Percentiles rank a stretch among this genome's conserved stretches.
These are phyloP conservation scores for Adenanthera pavonina DNA, from an alignment of 306 rosid species.

Conservation along the genomic window DNA sequence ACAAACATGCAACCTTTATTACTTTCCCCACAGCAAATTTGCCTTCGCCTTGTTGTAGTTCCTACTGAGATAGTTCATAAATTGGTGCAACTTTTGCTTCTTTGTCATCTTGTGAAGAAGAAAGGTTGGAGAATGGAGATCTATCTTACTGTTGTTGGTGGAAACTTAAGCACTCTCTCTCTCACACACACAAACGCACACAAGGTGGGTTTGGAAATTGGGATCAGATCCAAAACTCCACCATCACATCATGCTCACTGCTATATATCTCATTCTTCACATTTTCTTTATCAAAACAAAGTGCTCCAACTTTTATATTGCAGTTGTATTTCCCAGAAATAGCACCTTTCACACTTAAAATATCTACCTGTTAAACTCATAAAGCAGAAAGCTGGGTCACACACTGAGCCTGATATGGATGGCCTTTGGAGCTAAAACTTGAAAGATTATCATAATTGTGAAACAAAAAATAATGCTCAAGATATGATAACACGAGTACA, in stretches of 20 bases:
- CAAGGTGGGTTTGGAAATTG: slow-evolving; percentile 29
- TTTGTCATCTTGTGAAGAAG: slow-evolving; percentile 1
- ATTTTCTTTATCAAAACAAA: neutral
- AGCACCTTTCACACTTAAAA: neutral
- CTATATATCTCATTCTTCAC: neutral
- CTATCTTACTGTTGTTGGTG: slow-evolving; percentile 36
- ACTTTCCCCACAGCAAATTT: neutral
- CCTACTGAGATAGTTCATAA: neutral
- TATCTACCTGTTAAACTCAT: neutral
- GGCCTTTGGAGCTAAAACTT: neutral
- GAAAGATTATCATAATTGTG: neutral
- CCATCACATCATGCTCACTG: neutral
- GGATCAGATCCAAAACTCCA: slow-evolving; percentile 31
- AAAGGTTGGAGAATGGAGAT: neutral
- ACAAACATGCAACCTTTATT: neutral
- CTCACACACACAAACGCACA: neutral
- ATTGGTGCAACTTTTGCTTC: neutral
- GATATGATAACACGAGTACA: neutral
- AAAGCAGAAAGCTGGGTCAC: neutral
- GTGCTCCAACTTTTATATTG: neutral
- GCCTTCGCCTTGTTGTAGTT: neutral
- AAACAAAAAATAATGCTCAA: neutral
- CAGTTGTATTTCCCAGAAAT: neutral
- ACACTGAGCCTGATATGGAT: neutral
- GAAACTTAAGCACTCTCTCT: slow-evolving; percentile 41